Evolutionary conservation across 1,284 basidiomycete species (phyloP).

Genomic region (Cystobasidium pallidum): DNA sequence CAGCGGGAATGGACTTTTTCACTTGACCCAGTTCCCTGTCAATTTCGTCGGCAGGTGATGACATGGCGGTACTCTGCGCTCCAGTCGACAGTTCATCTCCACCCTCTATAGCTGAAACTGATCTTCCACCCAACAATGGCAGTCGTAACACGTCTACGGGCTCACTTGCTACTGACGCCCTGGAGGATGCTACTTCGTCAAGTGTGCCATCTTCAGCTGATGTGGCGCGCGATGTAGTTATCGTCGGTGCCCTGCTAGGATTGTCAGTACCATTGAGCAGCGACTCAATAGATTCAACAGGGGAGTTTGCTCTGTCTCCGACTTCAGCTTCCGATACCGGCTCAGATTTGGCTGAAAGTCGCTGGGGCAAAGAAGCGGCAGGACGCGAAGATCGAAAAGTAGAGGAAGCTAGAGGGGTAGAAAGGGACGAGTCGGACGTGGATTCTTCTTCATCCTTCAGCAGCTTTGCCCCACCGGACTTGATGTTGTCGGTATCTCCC

Average conservation of each 20-base stretch:
- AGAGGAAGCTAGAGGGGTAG: background rate
- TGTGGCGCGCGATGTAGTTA: background rate
- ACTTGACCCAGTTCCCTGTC: conserved; percentile 1
- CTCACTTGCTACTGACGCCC: background rate
- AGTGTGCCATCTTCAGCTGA: background rate
- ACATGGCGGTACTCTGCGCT: conserved; percentile 9
- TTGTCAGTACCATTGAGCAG: background rate
- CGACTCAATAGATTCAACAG: background rate
- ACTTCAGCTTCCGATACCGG: conserved; percentile 15
- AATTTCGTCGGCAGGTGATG: conserved; percentile 8
- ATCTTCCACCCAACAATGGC: background rate
- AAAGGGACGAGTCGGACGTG: background rate
- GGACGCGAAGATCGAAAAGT: background rate
- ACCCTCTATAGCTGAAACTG: conserved; percentile 9
- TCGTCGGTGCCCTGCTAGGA: background rate
- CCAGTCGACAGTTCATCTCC: background rate
- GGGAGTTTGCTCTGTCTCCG: background rate
- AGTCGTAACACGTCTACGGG: background rate
- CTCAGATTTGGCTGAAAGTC: background rate
- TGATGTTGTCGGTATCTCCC: background rate
- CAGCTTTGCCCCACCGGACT: background rate
- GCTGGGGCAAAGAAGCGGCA: background rate
- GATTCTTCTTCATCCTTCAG: background rate
- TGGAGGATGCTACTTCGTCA: background rate
- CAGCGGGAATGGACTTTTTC: background rate